Conservation (phyloP, 768 basidiomycete genomes). For the Agrocybe chaxingu region DNA sequence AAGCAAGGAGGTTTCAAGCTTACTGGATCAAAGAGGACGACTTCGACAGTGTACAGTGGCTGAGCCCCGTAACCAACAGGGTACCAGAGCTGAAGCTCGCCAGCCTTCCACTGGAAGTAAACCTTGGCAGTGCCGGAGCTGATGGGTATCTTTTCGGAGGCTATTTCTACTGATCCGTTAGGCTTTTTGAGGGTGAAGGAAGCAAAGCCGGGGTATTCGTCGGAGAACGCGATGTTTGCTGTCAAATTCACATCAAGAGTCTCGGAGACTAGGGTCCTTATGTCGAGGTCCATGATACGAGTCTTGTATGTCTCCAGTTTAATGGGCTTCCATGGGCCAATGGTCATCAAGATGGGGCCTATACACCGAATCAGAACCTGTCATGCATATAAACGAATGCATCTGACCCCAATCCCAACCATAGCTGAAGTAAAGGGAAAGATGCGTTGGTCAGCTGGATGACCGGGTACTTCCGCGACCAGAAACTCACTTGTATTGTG, state of each 20-base stretch:
- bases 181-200: conserved; percentile 48
- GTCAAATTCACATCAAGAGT: conserved; percentile 48
- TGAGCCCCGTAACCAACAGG: conserved; percentile 82
- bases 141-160: conserved; percentile 32
- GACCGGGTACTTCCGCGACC: not conserved
- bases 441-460: not conserved
- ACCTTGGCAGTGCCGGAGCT: conserved; percentile 33
- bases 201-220: conserved; percentile 33
- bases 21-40: conserved; percentile 55
- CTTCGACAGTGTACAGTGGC: conserved; percentile 65
- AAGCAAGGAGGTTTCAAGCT: conserved; percentile 8
- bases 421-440: conserved; percentile 44
- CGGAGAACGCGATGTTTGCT: conserved; percentile 41
- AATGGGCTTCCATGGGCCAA: conserved; percentile 86
- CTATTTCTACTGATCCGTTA: conserved; percentile 43
- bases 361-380: not conserved
- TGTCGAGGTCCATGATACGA: conserved; percentile 63
- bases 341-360: conserved; percentile 85
- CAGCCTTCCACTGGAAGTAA: conserved; percentile 48
- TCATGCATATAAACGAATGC: not conserved
- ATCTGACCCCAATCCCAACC: conserved; percentile 87
- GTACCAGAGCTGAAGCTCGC: conserved; percentile 78
- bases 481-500: conserved; percentile 75
- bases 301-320: conserved; percentile 63
- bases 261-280: conserved; percentile 57